Evolutionary conservation across 768 basidiomycete genomes (phyloP).

Genomic region (Tylopilus rubrobrunneus): DNA sequence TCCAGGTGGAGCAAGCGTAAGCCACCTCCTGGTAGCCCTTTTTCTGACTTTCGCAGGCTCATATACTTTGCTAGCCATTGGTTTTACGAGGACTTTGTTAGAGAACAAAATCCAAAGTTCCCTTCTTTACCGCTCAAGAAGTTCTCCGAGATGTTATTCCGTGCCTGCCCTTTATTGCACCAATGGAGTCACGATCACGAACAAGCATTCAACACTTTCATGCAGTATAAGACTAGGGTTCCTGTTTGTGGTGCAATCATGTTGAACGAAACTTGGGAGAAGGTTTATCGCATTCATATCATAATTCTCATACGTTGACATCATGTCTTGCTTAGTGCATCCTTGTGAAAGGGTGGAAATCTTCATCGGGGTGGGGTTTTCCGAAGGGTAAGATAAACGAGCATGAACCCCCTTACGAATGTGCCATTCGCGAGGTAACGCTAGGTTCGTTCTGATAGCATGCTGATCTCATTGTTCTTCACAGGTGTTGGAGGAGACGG

Average conservation of each 20-base stretch:
- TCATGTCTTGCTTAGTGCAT: slow-evolving; percentile 58
- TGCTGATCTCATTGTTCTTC: slow-evolving; percentile 10
- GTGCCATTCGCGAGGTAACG: slow-evolving; percentile 88
- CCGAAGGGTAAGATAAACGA: slow-evolving; percentile 99
- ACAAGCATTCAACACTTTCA: slow-evolving; percentile 82
- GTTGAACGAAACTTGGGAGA: slow-evolving; percentile 88
- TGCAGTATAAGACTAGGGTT: slow-evolving; percentile 94
- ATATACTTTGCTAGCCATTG: slow-evolving; percentile 66
- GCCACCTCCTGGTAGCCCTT: slow-evolving; percentile 31
- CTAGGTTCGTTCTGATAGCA: background rate
- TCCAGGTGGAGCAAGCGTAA: slow-evolving; percentile 99
- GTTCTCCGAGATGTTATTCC: slow-evolving; percentile 90
- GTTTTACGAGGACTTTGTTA: slow-evolving; percentile 99
- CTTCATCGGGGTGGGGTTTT: slow-evolving; percentile 97
- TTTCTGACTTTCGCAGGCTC: slow-evolving; percentile 12
- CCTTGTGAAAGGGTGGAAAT: slow-evolving; percentile 98
- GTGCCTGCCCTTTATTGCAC: slow-evolving; percentile 75
- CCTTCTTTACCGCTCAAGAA: slow-evolving; percentile 87
- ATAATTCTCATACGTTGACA: slow-evolving; percentile 8
- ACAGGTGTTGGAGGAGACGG: slow-evolving; percentile 97
- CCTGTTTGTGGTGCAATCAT: slow-evolving; percentile 98
- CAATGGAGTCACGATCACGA: slow-evolving; percentile 85
- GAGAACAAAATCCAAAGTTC: slow-evolving; percentile 83
- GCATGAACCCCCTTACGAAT: slow-evolving; percentile 75
- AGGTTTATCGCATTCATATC: slow-evolving; percentile 48